These are phyloP conservation scores for Kwoniella dejecticola DNA, from an alignment of 768 basidiomycete genomes.

Conservation along the genomic window DNA sequence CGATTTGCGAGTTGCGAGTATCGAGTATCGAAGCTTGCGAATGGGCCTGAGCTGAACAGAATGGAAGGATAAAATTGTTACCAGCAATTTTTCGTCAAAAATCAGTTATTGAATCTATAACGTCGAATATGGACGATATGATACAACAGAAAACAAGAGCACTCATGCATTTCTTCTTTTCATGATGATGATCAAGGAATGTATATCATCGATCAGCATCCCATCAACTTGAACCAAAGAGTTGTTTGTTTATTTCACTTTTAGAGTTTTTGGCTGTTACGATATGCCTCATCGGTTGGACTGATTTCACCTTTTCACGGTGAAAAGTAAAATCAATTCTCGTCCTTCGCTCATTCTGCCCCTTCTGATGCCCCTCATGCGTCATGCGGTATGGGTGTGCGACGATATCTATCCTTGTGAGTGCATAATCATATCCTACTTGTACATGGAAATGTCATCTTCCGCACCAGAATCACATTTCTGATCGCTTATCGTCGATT, in stretches of 20 bases:
- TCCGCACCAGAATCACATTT: too few species aligned
- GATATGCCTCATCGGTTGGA: conserved; percentile 11
- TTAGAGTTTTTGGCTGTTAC: neutral
- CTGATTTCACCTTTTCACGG: neutral
- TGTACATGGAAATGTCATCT: too few species aligned
- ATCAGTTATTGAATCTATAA: neutral
- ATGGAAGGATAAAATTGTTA: too few species aligned
- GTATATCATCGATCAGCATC: neutral
- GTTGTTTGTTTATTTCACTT: conserved; percentile 1
- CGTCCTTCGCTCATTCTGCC: neutral
- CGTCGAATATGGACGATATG: neutral
- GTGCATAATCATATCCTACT: too few species aligned
- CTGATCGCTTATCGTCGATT: too few species aligned
- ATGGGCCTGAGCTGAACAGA: conserved; percentile 10
- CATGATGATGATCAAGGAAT: neutral
- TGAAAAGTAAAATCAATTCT: conserved; percentile 6
- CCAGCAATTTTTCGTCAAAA: conserved; percentile 4
- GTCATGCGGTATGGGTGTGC: too few species aligned
- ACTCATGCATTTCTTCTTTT: neutral
- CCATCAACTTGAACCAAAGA: neutral
- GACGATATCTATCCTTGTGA: too few species aligned
- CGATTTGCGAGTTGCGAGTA: too few species aligned
- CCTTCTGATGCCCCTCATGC: neutral
- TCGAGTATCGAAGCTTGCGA: neutral
- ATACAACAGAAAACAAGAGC: neutral